A percentile compares a stretch with the other conserved stretches of the same genome.
Conservation (phyloP, 345 rosid species). For the Linum tenue region DNA sequence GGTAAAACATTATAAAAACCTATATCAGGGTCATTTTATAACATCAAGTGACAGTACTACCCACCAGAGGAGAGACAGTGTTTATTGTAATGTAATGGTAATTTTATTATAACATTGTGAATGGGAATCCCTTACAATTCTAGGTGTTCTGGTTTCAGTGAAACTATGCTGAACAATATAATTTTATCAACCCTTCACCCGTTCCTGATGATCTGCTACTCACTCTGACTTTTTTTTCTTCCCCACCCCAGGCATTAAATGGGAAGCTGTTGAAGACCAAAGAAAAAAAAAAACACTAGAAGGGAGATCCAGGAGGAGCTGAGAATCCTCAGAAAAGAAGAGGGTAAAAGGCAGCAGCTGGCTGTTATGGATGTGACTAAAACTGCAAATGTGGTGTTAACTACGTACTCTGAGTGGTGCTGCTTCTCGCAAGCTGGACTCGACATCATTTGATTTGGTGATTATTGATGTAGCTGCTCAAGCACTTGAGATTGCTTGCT, state of each 20-base stretch:
- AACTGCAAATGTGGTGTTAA: slow-evolving; percentile 69
- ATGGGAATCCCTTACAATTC: no score
- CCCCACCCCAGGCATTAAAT: slow-evolving; percentile 55
- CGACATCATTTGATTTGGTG: slow-evolving; percentile 72
- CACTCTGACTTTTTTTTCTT: no score
- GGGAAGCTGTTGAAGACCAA: slow-evolving; percentile 79
- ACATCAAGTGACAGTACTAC: no score
- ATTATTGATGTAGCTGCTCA: slow-evolving; percentile 98
- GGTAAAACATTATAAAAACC: no score
- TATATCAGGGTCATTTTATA: no score
- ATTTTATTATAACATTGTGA: no score
- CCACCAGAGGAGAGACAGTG: no score
- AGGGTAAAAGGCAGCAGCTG: slow-evolving; percentile 90
- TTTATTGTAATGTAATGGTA: no score
- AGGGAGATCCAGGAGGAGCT: slow-evolving; percentile 84
- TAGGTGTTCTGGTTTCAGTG: no score
- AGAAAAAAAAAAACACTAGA: slow-evolving; percentile 71
- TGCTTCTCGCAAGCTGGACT: slow-evolving; percentile 56
- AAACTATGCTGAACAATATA: no score
- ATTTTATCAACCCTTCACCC: background rate
- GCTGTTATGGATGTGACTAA: slow-evolving; percentile 85
- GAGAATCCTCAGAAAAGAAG: slow-evolving; percentile 71
- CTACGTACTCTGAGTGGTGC: slow-evolving; percentile 96
- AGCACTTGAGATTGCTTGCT: slow-evolving; percentile 95
- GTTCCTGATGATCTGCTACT: no score